A percentile compares a stretch with the other conserved stretches of the same genome.
Conservation (phyloP, 129 eudicot genomes). For the Tagetes erecta region DNA sequence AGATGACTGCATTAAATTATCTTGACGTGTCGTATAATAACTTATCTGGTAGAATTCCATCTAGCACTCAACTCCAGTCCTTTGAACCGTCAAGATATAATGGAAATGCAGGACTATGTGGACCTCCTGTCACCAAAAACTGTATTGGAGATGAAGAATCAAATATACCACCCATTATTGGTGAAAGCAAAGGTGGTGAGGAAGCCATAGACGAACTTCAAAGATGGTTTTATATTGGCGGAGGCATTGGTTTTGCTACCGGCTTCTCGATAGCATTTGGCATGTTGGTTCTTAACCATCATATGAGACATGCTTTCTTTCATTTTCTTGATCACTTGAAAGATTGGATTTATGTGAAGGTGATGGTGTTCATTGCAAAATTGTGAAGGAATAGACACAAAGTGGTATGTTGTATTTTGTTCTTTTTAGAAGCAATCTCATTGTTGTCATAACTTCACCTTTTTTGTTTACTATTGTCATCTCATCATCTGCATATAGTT, state of each 20-base stretch:
- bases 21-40: constrained; percentile 24
- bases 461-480: no score
- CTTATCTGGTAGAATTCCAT: constrained; percentile 30
- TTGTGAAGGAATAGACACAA: not conserved
- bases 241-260: constrained; percentile 28
- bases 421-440: no score
- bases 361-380: no score
- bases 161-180: not conserved
- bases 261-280: constrained; percentile 17
- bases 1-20: constrained; percentile 1
- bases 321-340: no score
- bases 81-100: constrained; percentile 16
- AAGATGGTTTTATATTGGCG: constrained; percentile 21
- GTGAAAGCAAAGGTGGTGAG: not conserved
- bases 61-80: constrained; percentile 34
- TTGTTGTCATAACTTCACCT: no score
- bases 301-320: not conserved
- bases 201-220: not conserved
- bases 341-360: no score
- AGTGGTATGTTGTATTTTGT: no score
- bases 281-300: constrained; percentile 4
- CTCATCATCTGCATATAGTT: no score
- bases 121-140: constrained; percentile 24
- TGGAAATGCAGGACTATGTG: constrained; percentile 18
- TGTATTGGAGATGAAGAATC: constrained; percentile 11